Conservation (phyloP, 805 yeast species). For the Pichia cabralensis region DNA sequence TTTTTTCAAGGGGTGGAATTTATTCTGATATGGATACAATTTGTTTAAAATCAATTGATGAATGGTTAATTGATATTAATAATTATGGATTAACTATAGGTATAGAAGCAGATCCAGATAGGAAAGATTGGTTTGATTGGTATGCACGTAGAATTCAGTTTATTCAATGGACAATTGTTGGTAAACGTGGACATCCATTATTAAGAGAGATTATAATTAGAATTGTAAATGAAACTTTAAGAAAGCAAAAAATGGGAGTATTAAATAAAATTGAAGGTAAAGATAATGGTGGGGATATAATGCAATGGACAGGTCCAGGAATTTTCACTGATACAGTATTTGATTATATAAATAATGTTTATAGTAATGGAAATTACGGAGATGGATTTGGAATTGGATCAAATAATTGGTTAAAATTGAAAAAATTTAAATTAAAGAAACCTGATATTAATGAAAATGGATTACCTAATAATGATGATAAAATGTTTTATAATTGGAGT, state of each 20-base stretch:
- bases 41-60: conserved; percentile 56
- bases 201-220: conserved; percentile 69
- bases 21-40: conserved; percentile 87
- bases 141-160: conserved; percentile 89
- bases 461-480: conserved; percentile 16
- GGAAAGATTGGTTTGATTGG: conserved; percentile 90
- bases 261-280: conserved; percentile 42
- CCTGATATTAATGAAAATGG: conserved; percentile 16
- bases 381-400: conserved; percentile 28
- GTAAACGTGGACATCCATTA: conserved; percentile 86
- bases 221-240: conserved; percentile 66
- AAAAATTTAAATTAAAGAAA: conserved; percentile 14
- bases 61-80: conserved; percentile 43
- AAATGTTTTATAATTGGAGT: conserved; percentile 43
- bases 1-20: conserved; percentile 87
- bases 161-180: conserved; percentile 94
- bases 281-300: conserved; percentile 65
- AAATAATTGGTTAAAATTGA: conserved; percentile 16
- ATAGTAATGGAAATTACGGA: conserved; percentile 24
- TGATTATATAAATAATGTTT: conserved; percentile 61
- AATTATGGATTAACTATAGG: conserved; percentile 67
- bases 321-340: conserved; percentile 85
- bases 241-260: conserved; percentile 37
- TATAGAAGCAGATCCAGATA: conserved; percentile 94
- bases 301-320: conserved; percentile 97